These are phyloP conservation scores for Pyrus bretschneideri DNA, from an alignment of 306 rosid genomes.

Conservation along the genomic window DNA sequence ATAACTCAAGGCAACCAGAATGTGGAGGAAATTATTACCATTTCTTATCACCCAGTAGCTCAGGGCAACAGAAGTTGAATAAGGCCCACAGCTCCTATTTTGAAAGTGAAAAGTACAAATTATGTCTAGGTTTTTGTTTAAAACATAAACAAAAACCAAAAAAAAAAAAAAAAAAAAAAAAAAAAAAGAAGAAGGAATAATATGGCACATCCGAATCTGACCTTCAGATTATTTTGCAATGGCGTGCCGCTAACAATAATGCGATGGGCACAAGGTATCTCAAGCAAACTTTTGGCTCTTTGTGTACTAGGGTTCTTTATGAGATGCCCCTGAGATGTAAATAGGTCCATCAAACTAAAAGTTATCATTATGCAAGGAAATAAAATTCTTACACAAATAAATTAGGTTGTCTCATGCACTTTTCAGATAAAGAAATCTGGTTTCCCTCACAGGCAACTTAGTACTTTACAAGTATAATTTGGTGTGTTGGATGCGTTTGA, in stretches of 20 bases:
- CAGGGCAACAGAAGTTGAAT: constrained; percentile 88
- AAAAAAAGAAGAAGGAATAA: background rate
- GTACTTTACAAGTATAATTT: background rate
- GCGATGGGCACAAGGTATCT: constrained; percentile 77
- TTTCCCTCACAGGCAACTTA: background rate
- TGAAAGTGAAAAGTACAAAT: constrained; percentile 10
- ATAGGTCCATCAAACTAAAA: constrained; percentile 1
- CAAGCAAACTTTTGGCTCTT: constrained; percentile 92
- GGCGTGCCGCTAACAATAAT: constrained; percentile 89
- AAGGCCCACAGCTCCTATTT: constrained; percentile 89
- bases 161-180: too few relatives aligned
- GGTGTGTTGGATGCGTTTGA: background rate
- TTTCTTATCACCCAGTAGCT: constrained; percentile 72
- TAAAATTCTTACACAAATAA: background rate
- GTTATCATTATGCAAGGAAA: background rate
- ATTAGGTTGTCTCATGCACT: background rate
- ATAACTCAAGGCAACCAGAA: constrained; percentile 7
- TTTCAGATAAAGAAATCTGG: background rate
- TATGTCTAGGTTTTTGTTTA: constrained; percentile 7
- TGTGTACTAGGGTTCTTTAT: constrained; percentile 95
- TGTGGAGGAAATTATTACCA: constrained; percentile 41
- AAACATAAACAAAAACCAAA: too few relatives aligned
- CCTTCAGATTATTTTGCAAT: constrained; percentile 90
- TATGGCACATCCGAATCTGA: constrained; percentile 5
- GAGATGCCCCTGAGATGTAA: constrained; percentile 70